Evolutionary conservation across 1,284 basidiomycete genomes (phyloP).

Genomic region (Moniliophthora roreri): DNA sequence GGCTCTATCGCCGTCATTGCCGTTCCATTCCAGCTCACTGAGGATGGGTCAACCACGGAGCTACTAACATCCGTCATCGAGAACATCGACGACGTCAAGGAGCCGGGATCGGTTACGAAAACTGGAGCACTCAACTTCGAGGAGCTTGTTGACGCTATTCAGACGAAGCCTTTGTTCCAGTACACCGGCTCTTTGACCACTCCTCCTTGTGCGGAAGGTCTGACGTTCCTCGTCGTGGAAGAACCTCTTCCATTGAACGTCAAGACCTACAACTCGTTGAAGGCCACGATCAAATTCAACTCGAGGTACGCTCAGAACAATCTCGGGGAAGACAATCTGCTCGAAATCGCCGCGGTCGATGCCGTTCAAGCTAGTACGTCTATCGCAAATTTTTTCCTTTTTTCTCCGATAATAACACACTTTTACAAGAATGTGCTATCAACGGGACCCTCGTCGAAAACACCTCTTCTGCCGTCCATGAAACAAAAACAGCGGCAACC

Average conservation of each 20-base stretch:
- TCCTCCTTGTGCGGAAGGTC: constrained; percentile 21
- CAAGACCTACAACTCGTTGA: constrained; percentile 13
- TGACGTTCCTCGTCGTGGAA: constrained; percentile 22
- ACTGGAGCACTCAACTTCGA: constrained; percentile 21
- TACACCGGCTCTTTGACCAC: constrained; percentile 23
- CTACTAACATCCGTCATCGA: constrained; percentile 19
- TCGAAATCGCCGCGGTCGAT: constrained; percentile 9
- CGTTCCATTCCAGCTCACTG: constrained; percentile 22
- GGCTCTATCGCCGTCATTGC: constrained; percentile 20
- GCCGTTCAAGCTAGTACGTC: not conserved
- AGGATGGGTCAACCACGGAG: constrained; percentile 19
- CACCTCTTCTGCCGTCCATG: not conserved
- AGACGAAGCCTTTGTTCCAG: constrained; percentile 18
- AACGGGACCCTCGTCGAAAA: not conserved
- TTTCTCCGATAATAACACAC: not conserved
- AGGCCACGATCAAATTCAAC: constrained; percentile 13
- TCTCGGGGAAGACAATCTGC: constrained; percentile 11
- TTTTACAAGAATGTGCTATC: not conserved
- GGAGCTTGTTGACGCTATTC: constrained; percentile 15
- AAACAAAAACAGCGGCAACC: not conserved
- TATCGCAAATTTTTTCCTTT: not conserved
- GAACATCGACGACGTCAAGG: constrained; percentile 17
- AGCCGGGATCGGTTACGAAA: constrained; percentile 17
- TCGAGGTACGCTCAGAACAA: constrained; percentile 13
- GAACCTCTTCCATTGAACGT: constrained; percentile 17